Evolutionary conservation across 2,329 filamentous ascomycete genomes (phyloP), one percentile per base, ranked within the genome.

Genomic region (Clarireedia homoeocarpa): DNA sequence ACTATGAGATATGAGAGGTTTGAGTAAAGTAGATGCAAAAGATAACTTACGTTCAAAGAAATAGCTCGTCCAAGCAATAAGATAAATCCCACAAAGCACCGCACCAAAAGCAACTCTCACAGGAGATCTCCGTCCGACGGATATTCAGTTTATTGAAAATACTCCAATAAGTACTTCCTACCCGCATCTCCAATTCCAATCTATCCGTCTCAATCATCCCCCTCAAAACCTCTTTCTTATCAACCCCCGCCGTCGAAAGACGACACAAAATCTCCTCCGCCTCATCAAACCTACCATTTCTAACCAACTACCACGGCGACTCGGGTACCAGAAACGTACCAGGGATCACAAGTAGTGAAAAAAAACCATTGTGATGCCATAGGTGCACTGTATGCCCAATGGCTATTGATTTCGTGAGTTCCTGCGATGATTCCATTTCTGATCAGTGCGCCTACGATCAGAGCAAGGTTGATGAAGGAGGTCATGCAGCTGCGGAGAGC

Each of bases 41-140:
- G 3, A 27, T 7, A 38, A 58, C 63, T 61, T 51, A 64, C 62
- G 54, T 66, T 34, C 66, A 64, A 84, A 85, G 69, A 84, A 84
- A 65, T 77, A 84, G 36, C 79, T 77, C 20, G 81, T 79, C 65
- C 84, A 81, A 62, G 83, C 83, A 63, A 82, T 81, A 58, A 84
- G 81, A 48, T 83, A 71, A 62, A 83, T 84, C 59, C 81, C 81
- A 4, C 80, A 78, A n/a, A 84, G 70, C 62, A 83, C 83, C 69
- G 83, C 81, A 30, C 79, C 75, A 2, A 77, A 75, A 66, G 82
- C 84, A 20, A 82, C 76, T 71, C 73, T 73, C 59, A 65, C n/a
- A 81, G 79, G 58, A 76, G 64, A 27, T 81, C 79, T 59, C 80
- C 75, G 70, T 77, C 17, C 79, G 71, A n/a, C 77, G 73, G 1